These are phyloP conservation scores for Ailanthus altissimus DNA, from an alignment of 345 rosid genomes.

Conservation along the genomic window DNA sequence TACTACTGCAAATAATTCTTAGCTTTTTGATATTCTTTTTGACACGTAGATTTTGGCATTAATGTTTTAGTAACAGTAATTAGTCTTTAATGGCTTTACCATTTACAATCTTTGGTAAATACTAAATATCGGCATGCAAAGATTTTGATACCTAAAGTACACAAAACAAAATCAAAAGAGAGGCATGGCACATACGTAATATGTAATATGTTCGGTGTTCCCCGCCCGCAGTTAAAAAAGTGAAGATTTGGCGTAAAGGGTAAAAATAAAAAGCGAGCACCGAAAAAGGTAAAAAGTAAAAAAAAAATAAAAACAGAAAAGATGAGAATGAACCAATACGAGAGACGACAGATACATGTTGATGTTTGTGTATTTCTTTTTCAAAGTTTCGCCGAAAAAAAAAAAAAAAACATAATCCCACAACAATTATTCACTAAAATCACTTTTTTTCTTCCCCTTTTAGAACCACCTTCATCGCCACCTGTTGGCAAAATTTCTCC, in stretches of 20 bases:
- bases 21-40: not conserved
- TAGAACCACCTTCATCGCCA: conserved; percentile 7
- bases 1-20: not conserved
- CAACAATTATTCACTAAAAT: not conserved
- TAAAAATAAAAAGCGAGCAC: not conserved
- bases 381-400: too few species aligned
- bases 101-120: not conserved
- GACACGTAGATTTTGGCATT: not conserved
- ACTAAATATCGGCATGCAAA: not conserved
- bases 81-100: not conserved
- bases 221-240: not conserved
- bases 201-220: too few species aligned
- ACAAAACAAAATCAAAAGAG: not conserved
- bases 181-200: not conserved
- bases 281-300: not conserved
- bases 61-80: not conserved
- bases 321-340: too few species aligned
- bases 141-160: not conserved
- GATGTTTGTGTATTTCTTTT: too few species aligned
- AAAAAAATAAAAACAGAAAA: not conserved
- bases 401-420: not conserved
- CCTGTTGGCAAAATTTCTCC: not conserved
- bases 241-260: not conserved
- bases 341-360: too few species aligned
- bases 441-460: not conserved